Base-by-base conservation (phyloP, 139 green algal genomes). In the Micractinium conductrix region DNA sequence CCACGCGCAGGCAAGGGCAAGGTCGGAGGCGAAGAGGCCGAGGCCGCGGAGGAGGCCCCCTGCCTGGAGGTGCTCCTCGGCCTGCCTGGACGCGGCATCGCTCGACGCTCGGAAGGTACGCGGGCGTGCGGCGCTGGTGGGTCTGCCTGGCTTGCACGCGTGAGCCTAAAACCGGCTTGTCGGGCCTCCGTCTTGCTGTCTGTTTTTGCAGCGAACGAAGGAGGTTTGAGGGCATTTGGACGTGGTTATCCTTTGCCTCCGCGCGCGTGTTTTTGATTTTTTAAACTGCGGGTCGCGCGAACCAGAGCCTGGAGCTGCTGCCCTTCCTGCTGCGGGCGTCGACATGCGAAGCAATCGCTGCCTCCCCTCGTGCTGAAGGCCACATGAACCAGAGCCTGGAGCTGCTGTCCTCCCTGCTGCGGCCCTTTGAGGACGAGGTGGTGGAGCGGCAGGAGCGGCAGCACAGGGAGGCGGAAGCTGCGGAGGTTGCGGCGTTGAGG, bases 41-140 rank as follows among this genome's bases (percentile, higher is more conserved):
- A 67, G 26, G 75, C 45, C 3, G 67, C 30, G 6, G 68, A 87
- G 38, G 81, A 82, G 76, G 71, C 2, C 85, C 87, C 12, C 26
- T 81, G 71, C 42, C 71, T 98, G 33, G 90, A 95, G 80, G 88
- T 98, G 79, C 89, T 98, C 76, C 86, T 98, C 50, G 69, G 74
- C 19, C 58, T 95, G 81, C 87, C 97, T 65, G 76, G 63, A 10
- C 79, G 68, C 68, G 35, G 35, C 37, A 74, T 74, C 40, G 68
- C 68, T 21, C 68, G n/a, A n/a, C n/a, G n/a, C n/a, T n/a, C n/a
- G n/a, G n/a, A n/a, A n/a, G n/a, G n/a, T n/a, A n/a, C n/a, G n/a
- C n/a, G n/a, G n/a, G n/a, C n/a, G n/a, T n/a, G n/a, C n/a, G n/a
- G n/a, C n/a, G n/a, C n/a, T n/a, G n/a, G n/a, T n/a, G n/a, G n/a